A percentile compares a stretch with the other conserved stretches of the same genome.
Evolutionary conservation across 163 green algal genomes (phyloP).

Genomic region (Chlamydomonas reinhardtii): DNA sequence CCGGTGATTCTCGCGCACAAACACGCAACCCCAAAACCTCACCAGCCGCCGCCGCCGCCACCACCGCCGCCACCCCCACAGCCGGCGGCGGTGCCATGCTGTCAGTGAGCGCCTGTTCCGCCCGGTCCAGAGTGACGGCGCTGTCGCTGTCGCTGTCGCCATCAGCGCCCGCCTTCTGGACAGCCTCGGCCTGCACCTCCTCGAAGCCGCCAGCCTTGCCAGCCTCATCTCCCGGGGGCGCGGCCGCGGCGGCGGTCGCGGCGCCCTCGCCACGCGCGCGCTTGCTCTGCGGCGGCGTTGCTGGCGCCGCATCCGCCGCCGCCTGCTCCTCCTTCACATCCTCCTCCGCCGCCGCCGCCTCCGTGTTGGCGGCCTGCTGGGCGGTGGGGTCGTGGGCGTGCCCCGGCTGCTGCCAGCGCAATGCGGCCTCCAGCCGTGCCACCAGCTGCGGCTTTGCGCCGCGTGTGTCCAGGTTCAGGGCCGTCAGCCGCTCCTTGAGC

Average conservation of each 20-base stretch:
- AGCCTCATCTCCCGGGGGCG: neutral
- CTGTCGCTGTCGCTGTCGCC: neutral
- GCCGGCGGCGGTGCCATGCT: slow-evolving; percentile 5
- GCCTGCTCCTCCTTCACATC: neutral
- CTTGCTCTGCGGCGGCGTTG: neutral
- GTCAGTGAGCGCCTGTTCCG: neutral
- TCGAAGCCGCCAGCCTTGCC: neutral
- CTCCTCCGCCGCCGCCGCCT: neutral
- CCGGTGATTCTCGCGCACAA: too few relatives aligned
- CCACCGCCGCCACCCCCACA: too few relatives aligned
- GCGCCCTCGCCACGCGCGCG: neutral
- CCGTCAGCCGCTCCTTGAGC: slow-evolving; percentile 56
- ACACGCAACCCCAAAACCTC: too few relatives aligned
- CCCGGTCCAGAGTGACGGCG: slow-evolving; percentile 8
- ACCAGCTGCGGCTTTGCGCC: slow-evolving; percentile 72
- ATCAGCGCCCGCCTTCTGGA: neutral
- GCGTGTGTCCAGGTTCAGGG: slow-evolving; percentile 50
- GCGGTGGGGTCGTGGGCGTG: neutral
- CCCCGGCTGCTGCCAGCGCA: neutral
- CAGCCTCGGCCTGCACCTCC: neutral
- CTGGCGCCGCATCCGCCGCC: neutral
- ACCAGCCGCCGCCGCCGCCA: too few relatives aligned
- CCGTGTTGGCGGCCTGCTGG: neutral
- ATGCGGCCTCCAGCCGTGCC: slow-evolving; percentile 42
- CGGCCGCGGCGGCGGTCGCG: neutral